A percentile compares a stretch with the other conserved stretches of the same genome.
These are phyloP conservation scores for Phytophthora fragariae DNA, from an alignment of 352 stramenopile species.

Conservation along the genomic window DNA sequence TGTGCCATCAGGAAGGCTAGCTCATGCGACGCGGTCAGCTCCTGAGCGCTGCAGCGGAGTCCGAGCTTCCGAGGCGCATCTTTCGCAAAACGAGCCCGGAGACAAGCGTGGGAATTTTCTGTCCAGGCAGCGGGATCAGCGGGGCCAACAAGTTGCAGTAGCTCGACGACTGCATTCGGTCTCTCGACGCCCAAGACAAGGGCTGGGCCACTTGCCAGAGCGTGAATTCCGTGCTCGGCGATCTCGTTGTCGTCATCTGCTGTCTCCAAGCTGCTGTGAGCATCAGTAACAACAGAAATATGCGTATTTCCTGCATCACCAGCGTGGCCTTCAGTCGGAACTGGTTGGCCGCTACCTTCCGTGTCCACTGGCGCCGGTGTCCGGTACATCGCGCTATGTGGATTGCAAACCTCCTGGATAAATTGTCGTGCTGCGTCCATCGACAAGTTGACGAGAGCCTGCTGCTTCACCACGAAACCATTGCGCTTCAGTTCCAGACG, in stretches of 20 bases:
- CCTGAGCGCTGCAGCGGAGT: constrained; percentile 51
- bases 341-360: constrained; percentile 1
- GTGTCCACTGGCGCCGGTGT: constrained; percentile 14
- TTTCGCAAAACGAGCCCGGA: constrained; percentile 59
- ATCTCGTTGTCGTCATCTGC: constrained; percentile 27
- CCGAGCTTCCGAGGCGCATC: constrained; percentile 38
- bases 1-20: constrained; percentile 52
- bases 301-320: not conserved
- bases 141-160: constrained; percentile 65
- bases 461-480: constrained; percentile 58
- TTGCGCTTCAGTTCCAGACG: constrained; percentile 52
- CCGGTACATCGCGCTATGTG: constrained; percentile 36
- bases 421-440: constrained; percentile 50
- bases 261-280: not conserved
- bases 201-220: constrained; percentile 42
- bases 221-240: constrained; percentile 38
- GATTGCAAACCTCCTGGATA: constrained; percentile 48
- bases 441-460: constrained; percentile 54
- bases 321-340: not conserved
- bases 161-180: constrained; percentile 49
- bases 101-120: constrained; percentile 18
- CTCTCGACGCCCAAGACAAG: constrained; percentile 61
- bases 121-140: constrained; percentile 39
- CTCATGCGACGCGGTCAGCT: constrained; percentile 46
- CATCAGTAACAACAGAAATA: not conserved